These are phyloP conservation scores for Amyloporia xantha DNA, from an alignment of 768 basidiomycete genomes.

Conservation along the genomic window DNA sequence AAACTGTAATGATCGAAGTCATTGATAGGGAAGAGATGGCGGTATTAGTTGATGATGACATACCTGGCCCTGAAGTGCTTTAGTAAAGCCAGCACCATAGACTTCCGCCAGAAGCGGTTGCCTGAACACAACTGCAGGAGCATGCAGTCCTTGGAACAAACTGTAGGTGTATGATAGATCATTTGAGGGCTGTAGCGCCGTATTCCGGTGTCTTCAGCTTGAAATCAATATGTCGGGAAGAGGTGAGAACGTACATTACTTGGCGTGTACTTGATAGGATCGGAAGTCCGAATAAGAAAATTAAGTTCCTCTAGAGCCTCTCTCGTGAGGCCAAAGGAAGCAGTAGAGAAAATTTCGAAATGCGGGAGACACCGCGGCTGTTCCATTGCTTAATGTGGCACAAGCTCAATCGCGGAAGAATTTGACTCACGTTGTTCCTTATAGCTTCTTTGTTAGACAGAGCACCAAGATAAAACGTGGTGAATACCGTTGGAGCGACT, in stretches of 20 bases:
- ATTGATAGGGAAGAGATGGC: not conserved
- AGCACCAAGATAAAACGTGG: slow-evolving; percentile 76
- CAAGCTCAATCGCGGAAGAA: not conserved
- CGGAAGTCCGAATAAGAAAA: slow-evolving; percentile 48
- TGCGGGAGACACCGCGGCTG: slow-evolving; percentile 46
- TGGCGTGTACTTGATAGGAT: slow-evolving; percentile 27
- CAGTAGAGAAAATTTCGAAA: slow-evolving; percentile 69
- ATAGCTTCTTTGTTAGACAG: slow-evolving; percentile 43
- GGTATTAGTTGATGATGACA: not conserved
- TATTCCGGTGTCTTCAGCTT: slow-evolving; percentile 13
- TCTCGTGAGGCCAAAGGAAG: slow-evolving; percentile 67
- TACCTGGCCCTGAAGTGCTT: slow-evolving; percentile 52
- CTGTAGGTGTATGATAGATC: slow-evolving; percentile 50
- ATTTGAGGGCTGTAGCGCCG: not conserved
- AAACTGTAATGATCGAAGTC: slow-evolving; percentile 36
- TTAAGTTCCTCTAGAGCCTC: slow-evolving; percentile 67
- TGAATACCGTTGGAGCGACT: slow-evolving; percentile 69
- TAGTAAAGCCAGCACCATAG: slow-evolving; percentile 80
- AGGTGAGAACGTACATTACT: slow-evolving; percentile 16
- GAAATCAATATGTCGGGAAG: not conserved
- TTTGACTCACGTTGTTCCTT: slow-evolving; percentile 31
- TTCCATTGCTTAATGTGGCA: not conserved
- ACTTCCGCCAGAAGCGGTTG: slow-evolving; percentile 66
- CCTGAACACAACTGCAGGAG: slow-evolving; percentile 51
- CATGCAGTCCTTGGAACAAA: slow-evolving; percentile 38